phyloP scores from a whole-genome alignment of 1,139 yeast genomes.

The Candida buenavistaensis region DNA sequence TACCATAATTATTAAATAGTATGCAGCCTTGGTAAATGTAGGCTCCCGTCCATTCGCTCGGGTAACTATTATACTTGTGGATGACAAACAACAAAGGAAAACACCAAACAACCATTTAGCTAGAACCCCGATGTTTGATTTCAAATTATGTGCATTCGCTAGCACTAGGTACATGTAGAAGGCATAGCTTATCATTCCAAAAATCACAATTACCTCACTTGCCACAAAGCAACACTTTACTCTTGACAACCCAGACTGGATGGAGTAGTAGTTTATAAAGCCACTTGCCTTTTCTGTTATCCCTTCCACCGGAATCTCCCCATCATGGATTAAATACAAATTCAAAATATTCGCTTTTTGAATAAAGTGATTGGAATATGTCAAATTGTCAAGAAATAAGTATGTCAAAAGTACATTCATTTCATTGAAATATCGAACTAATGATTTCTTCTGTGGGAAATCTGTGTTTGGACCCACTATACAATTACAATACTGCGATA shows the following conservation, averaged over 20 bases:
- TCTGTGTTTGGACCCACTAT: slow-evolving; percentile 6
- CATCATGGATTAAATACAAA: slow-evolving; percentile 28
- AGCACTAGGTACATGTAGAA: slow-evolving; percentile 44
- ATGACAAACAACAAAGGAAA: slow-evolving; percentile 51
- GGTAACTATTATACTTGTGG: slow-evolving; percentile 35
- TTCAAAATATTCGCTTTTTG: slow-evolving; percentile 45
- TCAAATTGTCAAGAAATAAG: slow-evolving; percentile 41
- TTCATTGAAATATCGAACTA: slow-evolving; percentile 28
- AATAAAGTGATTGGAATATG: slow-evolving; percentile 51
- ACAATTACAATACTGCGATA: slow-evolving; percentile 4
- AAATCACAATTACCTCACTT: slow-evolving; percentile 9
- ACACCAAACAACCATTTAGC: slow-evolving; percentile 61
- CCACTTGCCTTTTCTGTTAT: slow-evolving; percentile 12
- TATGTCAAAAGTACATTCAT: slow-evolving; percentile 20
- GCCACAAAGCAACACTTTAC: slow-evolving; percentile 8
- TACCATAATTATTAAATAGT: slow-evolving; percentile 26
- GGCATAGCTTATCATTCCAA: slow-evolving; percentile 15
- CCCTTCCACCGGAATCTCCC: slow-evolving; percentile 3
- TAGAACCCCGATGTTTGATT: slow-evolving; percentile 60
- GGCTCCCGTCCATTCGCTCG: slow-evolving; percentile 29
- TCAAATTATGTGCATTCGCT: slow-evolving; percentile 52
- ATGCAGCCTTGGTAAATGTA: slow-evolving; percentile 25
- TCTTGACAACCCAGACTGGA: slow-evolving; percentile 16
- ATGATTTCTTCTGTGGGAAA: slow-evolving; percentile 15
- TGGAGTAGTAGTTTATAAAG: slow-evolving; percentile 23